Conservation (phyloP, 495 filamentous ascomycete species). For the Hypoxylon intermedium region DNA sequence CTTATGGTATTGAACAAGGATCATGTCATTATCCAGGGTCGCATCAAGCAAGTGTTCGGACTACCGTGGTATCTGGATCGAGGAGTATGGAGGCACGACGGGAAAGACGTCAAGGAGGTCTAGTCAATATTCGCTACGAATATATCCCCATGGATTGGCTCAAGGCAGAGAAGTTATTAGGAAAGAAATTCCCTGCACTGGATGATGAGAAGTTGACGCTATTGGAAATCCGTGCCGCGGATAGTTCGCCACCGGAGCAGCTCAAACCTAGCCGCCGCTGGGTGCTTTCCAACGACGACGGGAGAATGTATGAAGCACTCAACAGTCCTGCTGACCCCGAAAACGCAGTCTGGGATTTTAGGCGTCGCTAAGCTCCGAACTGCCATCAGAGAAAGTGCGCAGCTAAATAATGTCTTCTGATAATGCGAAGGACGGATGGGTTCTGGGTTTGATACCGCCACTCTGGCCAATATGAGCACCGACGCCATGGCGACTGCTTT, state of each 20-base stretch:
- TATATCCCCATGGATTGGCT: conserved; percentile 7
- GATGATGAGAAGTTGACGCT: background rate
- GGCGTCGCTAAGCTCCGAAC: too few species aligned
- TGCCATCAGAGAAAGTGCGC: too few species aligned
- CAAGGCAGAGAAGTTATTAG: background rate
- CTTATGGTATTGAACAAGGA: background rate
- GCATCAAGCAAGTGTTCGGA: background rate
- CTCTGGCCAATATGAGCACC: too few species aligned
- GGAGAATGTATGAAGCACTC: too few species aligned
- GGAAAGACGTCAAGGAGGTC: background rate
- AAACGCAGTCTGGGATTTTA: too few species aligned
- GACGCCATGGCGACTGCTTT: too few species aligned
- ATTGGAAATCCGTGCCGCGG: background rate
- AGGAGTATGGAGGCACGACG: too few species aligned
- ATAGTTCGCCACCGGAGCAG: background rate
- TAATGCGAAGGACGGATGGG: too few species aligned
- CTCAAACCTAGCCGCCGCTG: background rate
- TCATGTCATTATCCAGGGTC: background rate
- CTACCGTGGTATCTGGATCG: too few species aligned
- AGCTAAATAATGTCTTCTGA: too few species aligned
- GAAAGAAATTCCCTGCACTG: background rate
- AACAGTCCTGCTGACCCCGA: too few species aligned
- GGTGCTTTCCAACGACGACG: background rate
- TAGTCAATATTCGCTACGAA: background rate
- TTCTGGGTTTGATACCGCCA: too few species aligned